Evolutionary conservation across 2,329 filamentous ascomycete species (phyloP).

Genomic region (Neofusicoccum sp.): DNA sequence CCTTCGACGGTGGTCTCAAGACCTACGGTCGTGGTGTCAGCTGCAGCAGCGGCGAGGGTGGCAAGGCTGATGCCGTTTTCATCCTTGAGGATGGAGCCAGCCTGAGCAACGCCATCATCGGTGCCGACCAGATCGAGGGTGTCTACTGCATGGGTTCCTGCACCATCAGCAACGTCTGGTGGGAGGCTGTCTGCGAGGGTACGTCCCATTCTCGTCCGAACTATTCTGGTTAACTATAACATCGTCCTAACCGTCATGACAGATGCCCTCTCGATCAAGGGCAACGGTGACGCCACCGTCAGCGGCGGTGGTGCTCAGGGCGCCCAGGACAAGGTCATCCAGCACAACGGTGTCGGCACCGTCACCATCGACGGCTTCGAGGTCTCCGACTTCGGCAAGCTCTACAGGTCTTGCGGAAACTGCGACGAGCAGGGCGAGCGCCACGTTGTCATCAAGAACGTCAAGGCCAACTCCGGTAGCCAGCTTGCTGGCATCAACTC

Average conservation of each 20-base stretch:
- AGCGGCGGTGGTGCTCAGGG: constrained; percentile 33
- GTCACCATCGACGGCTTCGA: constrained; percentile 37
- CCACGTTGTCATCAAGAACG: constrained; percentile 26
- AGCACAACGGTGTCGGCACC: constrained; percentile 39
- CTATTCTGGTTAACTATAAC: constrained; percentile 43
- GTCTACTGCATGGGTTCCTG: constrained; percentile 56
- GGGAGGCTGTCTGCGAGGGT: constrained; percentile 42
- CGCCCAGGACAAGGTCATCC: constrained; percentile 36
- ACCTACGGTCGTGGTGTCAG: constrained; percentile 16
- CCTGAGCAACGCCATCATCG: constrained; percentile 54
- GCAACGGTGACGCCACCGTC: constrained; percentile 28
- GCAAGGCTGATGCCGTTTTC: constrained; percentile 32
- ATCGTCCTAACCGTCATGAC: constrained; percentile 56
- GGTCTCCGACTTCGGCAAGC: constrained; percentile 34
- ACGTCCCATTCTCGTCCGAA: too few species aligned
- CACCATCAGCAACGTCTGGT: constrained; percentile 43
- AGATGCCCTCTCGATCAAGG: constrained; percentile 36
- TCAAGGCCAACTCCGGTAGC: constrained; percentile 10
- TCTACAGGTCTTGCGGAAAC: constrained; percentile 36
- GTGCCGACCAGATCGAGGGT: constrained; percentile 49
- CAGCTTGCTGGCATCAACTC: constrained; percentile 27
- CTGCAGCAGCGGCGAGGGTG: constrained; percentile 47
- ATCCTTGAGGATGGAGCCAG: constrained; percentile 34
- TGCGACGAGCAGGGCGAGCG: constrained; percentile 52
- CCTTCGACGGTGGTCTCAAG: constrained; percentile 17